A percentile compares a stretch with the other conserved stretches of the same genome.
Conservation (phyloP, 106 monocot species). For the Dendrobium huoshanense region DNA sequence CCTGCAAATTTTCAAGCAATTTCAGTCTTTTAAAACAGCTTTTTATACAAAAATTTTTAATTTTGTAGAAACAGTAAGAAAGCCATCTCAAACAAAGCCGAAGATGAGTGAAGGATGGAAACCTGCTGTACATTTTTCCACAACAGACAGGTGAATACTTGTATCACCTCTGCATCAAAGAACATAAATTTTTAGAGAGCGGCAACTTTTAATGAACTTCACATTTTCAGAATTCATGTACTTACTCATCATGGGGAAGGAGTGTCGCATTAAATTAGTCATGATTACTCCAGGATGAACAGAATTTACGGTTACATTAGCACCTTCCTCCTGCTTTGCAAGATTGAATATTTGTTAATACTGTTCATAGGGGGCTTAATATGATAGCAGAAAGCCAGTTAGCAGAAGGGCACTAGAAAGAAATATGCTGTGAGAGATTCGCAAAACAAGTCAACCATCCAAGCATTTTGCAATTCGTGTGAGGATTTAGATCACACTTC, state of each 20-base stretch:
- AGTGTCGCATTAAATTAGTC: slow-evolving; percentile 89
- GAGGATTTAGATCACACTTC: no score
- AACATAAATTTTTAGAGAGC: neutral
- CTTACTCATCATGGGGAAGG: slow-evolving; percentile 71
- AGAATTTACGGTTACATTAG: slow-evolving; percentile 75
- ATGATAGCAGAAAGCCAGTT: no score
- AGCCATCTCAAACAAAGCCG: neutral
- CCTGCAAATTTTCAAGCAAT: slow-evolving; percentile 24
- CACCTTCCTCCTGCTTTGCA: slow-evolving; percentile 68
- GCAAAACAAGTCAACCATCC: no score
- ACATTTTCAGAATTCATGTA: neutral
- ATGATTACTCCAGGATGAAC: slow-evolving; percentile 94
- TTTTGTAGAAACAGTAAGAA: no score
- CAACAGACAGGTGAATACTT: slow-evolving; percentile 47
- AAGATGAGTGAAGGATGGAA: neutral
- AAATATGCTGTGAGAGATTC: no score
- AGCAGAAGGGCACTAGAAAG: no score
- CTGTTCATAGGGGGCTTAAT: no score
- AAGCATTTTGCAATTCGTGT: no score
- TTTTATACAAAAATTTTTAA: no score
- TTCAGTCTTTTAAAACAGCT: neutral
- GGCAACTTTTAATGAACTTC: neutral
- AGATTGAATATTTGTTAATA: neutral
- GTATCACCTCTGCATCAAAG: slow-evolving; percentile 40
- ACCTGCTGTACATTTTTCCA: slow-evolving; percentile 99